Base-by-base conservation (phyloP, 1,139 yeast species). In the Kurtzmaniella quercitrusa region DNA sequence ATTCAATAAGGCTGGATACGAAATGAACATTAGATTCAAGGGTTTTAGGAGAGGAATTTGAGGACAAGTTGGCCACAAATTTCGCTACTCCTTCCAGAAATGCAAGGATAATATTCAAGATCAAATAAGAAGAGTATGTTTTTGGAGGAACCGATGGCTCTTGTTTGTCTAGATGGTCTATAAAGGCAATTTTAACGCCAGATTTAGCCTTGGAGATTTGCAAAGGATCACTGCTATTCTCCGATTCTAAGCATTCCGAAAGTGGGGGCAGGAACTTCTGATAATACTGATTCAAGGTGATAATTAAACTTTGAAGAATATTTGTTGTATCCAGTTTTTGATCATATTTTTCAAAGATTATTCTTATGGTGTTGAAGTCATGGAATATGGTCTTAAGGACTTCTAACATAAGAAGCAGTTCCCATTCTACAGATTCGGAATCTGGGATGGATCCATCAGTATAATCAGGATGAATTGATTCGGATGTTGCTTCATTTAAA, bases 121-220 rank as follows among this genome's bases (percentile, higher is more conserved):
- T 74, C 42, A 91, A 68, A 57, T 75, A 82, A 31, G 81, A 64
- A 1, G 82, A 63, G 56, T 91, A 90, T 0, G 85, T 75, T 2
- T 68, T 68, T 1, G 94, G 88, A 1, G 64, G 56, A 0, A 87
- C 82, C 2, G 77, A 77, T 0, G 95, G 82, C 31, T 85, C 94
- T 0, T 68, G 54, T 54, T 89, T 90, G 54, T 91, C 98, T 27
- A 91, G 68, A 46, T 83, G 77, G 47, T 90, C 96, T 39, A 90
- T 68, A 45, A 82, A 75, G 6, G 82, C 70, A 0, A 81, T 68
- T 51, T 82, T 79, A 44, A 79, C 65, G 1, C 55, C 48, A 1
- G 75, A 66, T 21, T 48, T 47, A 10, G 57, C 47, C 42, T 56
- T 60, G 1, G 71, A 33, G 33, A 40, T 24, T 18, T 15, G 36